A percentile compares a stretch with the other conserved stretches of the same genome.
These are phyloP conservation scores for Cenchrus purpureus DNA, from an alignment of 176 grass and related monocot genomes.

Conservation along the genomic window DNA sequence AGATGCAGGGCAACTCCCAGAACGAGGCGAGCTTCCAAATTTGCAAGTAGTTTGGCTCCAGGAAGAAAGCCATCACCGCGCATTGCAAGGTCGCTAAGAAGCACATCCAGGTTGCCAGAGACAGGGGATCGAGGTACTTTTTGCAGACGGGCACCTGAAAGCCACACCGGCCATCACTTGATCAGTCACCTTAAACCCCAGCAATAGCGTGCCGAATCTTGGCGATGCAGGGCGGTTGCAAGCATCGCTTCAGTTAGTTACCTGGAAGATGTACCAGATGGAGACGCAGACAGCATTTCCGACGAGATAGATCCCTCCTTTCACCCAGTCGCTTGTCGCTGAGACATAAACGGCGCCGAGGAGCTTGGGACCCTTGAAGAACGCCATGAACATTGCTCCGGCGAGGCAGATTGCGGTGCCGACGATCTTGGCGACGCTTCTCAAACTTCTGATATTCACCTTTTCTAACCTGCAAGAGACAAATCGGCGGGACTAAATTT, in stretches of 20 bases:
- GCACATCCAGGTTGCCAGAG: slow-evolving; percentile 73
- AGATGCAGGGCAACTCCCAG: slow-evolving; percentile 61
- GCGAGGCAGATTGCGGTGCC: slow-evolving; percentile 63
- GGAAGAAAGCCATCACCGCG: slow-evolving; percentile 46
- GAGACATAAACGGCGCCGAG: slow-evolving; percentile 13
- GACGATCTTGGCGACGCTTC: slow-evolving; percentile 58
- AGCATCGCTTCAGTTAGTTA: not conserved
- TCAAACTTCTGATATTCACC: slow-evolving; percentile 41
- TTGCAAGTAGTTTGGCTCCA: slow-evolving; percentile 43
- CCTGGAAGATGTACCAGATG: slow-evolving; percentile 72
- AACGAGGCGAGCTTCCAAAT: slow-evolving; percentile 62
- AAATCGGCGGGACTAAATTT: not conserved
- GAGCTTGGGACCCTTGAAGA: slow-evolving; percentile 65
- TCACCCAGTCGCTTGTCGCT: slow-evolving; percentile 40
- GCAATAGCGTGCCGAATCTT: not conserved
- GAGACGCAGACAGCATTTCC: slow-evolving; percentile 56
- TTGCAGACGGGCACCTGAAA: slow-evolving; percentile 60
- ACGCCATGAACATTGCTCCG: slow-evolving; percentile 66
- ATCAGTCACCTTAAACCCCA: not conserved
- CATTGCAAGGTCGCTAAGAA: slow-evolving; percentile 66
- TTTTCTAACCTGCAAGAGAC: slow-evolving; percentile 46
- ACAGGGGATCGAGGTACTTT: slow-evolving; percentile 59
- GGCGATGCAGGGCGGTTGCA: not conserved
- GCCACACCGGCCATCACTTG: not conserved
- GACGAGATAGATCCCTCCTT: slow-evolving; percentile 56